These are phyloP conservation scores for Magnolia changhungtana DNA, from an alignment of 164 flowering plant genomes.

Conservation along the genomic window DNA sequence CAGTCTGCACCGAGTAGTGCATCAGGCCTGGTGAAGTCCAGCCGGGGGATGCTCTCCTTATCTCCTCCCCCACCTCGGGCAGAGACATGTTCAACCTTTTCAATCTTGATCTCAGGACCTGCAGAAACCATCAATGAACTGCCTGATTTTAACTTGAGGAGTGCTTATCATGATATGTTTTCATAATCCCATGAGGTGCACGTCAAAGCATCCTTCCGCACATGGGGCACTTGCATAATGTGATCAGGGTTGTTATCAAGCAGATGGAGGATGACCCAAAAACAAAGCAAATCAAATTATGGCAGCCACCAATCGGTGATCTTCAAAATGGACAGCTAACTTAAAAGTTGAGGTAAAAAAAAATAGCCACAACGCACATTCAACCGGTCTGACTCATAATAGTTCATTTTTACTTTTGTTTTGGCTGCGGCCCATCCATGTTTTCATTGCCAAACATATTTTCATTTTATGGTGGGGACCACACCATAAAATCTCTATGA, in stretches of 20 bases:
- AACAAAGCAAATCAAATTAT: not conserved
- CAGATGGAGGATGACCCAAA: not conserved
- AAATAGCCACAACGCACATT: not conserved
- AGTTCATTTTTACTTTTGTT: not conserved
- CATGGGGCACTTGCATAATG: no score
- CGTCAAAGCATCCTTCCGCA: not conserved
- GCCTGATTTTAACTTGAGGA: not conserved
- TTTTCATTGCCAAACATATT: not conserved
- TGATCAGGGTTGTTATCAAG: not conserved
- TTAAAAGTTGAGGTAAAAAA: not conserved
- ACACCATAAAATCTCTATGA: not conserved
- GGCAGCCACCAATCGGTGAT: not conserved
- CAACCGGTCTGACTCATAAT: not conserved
- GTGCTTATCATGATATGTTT: not conserved
- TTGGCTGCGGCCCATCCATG: no score
- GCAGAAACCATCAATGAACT: constrained; percentile 12
- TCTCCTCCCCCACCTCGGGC: constrained; percentile 20
- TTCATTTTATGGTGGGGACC: not conserved
- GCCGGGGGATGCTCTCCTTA: constrained; percentile 19
- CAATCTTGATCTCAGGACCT: constrained; percentile 47
- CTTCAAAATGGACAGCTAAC: not conserved
- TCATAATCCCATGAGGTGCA: not conserved
- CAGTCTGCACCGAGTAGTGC: constrained; percentile 51
- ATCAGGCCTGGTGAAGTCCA: constrained; percentile 34
- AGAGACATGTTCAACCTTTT: constrained; percentile 32